Conservation (phyloP, 2,329 filamentous ascomycete species). For the Zopfia rhizophila region DNA sequence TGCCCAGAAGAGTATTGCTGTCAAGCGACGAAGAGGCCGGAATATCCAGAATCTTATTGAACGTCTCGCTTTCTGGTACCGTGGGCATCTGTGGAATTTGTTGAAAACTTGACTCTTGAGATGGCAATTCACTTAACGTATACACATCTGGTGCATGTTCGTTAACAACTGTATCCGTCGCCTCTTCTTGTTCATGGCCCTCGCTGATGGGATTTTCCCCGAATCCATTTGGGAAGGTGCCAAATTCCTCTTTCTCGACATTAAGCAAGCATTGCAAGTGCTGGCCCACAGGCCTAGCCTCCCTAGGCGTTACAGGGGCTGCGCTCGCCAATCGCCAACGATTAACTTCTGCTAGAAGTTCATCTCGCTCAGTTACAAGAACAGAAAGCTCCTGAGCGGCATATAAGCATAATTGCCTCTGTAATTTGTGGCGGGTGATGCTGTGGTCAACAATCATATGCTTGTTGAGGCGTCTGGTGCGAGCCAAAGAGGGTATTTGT, state of each 20-base stretch:
- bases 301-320: conserved; percentile 5
- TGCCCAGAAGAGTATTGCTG: no score
- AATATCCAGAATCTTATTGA: no score
- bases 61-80: no score
- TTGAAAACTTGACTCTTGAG: no score
- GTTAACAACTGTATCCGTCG: no score
- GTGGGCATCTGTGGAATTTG: no score
- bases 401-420: conserved; percentile 18
- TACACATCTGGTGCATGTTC: no score
- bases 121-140: no score
- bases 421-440: conserved; percentile 24
- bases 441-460: conserved; percentile 34
- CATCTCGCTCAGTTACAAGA: conserved; percentile 28
- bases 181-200: no score
- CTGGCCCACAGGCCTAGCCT: conserved; percentile 16
- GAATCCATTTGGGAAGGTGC: conserved; percentile 31
- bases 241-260: conserved; percentile 27
- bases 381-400: conserved; percentile 20
- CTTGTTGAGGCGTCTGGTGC: conserved; percentile 31
- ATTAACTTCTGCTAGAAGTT: conserved; percentile 27
- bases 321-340: conserved; percentile 20
- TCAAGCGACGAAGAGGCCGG: no score
- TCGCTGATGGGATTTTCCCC: conserved; percentile 26
- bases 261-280: conserved; percentile 13
- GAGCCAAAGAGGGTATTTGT: conserved; percentile 26